Percentiles rank a stretch among this genome's conserved stretches.
phyloP scores from a whole-genome alignment of 2,329 filamentous ascomycete genomes.

The Aaosphaeria pasadenensis region DNA sequence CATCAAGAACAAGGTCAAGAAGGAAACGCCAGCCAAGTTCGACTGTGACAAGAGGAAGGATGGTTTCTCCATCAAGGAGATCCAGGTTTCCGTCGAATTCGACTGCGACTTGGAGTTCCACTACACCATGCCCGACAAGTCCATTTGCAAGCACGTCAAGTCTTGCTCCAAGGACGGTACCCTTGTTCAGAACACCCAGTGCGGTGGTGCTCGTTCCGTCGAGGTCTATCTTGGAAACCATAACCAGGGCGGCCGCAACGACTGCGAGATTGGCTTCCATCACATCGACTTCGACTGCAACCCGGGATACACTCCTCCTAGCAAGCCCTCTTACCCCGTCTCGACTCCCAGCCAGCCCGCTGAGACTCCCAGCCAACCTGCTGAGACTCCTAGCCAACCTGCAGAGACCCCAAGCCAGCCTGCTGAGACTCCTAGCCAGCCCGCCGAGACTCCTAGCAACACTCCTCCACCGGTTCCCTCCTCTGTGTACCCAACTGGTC shows the following conservation, averaged over 20 bases:
- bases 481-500: not conserved
- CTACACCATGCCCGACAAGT: constrained; percentile 82
- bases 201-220: constrained; percentile 84
- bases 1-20: constrained; percentile 45
- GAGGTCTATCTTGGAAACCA: constrained; percentile 59
- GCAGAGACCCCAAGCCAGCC: not conserved
- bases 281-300: constrained; percentile 73
- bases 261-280: constrained; percentile 71
- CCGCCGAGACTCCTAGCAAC: not conserved
- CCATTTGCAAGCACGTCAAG: constrained; percentile 74
- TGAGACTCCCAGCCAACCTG: not conserved
- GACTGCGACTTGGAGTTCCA: constrained; percentile 80
- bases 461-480: not conserved
- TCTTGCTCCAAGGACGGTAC: constrained; percentile 66
- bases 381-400: not conserved
- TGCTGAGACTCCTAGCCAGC: not conserved
- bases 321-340: constrained; percentile 11
- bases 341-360: constrained; percentile 8
- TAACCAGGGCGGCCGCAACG: constrained; percentile 49
- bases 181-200: constrained; percentile 78
- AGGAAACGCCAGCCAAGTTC: constrained; percentile 59
- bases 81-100: constrained; percentile 71
- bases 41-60: constrained; percentile 54
- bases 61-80: constrained; percentile 71
- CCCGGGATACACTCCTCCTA: constrained; percentile 9